These are phyloP conservation scores for Gastrolobium villosum DNA, from an alignment of 306 rosid species.

Conservation along the genomic window DNA sequence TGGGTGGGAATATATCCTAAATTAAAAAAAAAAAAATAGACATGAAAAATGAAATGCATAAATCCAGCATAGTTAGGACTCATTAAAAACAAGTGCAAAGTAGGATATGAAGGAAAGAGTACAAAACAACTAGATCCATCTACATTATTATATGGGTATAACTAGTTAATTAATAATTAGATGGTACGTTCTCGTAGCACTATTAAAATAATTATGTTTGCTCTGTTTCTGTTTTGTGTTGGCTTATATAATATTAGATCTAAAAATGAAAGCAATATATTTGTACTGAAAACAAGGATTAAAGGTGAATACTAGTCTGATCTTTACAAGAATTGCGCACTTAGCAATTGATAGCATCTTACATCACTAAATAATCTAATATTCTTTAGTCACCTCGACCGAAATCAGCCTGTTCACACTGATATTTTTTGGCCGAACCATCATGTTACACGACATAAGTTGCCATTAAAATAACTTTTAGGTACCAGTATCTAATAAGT, in stretches of 20 bases:
- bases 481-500: neutral
- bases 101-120: neutral
- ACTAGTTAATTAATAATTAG: neutral
- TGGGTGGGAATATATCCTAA: too few relatives aligned
- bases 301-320: constrained; percentile 30
- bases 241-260: neutral
- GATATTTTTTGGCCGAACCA: neutral
- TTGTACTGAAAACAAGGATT: constrained; percentile 40
- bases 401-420: neutral
- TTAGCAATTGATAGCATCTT: neutral
- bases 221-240: neutral
- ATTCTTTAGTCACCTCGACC: constrained; percentile 14
- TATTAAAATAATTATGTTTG: constrained; percentile 1
- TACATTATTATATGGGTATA: neutral
- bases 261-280: neutral
- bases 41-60: too few relatives aligned
- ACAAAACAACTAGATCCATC: neutral
- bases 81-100: neutral
- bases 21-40: too few relatives aligned
- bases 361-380: constrained; percentile 5
- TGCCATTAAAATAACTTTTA: constrained; percentile 26
- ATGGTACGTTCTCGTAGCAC: neutral
- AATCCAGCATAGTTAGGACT: too few relatives aligned
- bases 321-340: constrained; percentile 1
- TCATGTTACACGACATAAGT: neutral